phyloP scores from a whole-genome alignment of 1,139 yeast species.

The Debaryomyces robertsiae region DNA sequence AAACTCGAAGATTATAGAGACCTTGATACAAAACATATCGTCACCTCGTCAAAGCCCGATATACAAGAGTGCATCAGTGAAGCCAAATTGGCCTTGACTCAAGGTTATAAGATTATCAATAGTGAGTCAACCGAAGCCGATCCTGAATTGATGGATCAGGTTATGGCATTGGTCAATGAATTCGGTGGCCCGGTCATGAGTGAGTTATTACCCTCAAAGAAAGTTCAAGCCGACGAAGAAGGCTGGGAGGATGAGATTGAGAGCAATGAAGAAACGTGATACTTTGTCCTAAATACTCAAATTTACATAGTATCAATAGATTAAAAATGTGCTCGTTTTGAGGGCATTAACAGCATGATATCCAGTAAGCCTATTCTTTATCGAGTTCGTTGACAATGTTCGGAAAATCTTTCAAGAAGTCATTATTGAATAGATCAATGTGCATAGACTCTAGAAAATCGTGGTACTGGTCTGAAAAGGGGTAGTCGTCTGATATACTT shows the following conservation, averaged over 20 bases:
- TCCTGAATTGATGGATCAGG: constrained; percentile 56
- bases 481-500: neutral
- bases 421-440: constrained; percentile 34
- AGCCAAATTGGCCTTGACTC: constrained; percentile 56
- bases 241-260: constrained; percentile 51
- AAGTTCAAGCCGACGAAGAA: constrained; percentile 43
- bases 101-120: constrained; percentile 53
- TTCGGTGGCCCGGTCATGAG: constrained; percentile 62
- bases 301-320: neutral
- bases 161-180: constrained; percentile 49
- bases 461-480: constrained; percentile 20
- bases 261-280: constrained; percentile 23
- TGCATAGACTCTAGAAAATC: constrained; percentile 34
- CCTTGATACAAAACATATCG: constrained; percentile 33
- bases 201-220: constrained; percentile 47
- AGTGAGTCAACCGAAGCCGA: constrained; percentile 51
- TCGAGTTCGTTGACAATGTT: constrained; percentile 22
- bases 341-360: too few species aligned
- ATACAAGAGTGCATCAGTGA: constrained; percentile 42
- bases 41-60: constrained; percentile 31
- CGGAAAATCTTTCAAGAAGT: constrained; percentile 32
- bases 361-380: neutral
- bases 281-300: constrained; percentile 1
- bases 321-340: too few species aligned
- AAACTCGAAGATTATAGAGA: constrained; percentile 54